Evolutionary conservation across 2,329 filamentous ascomycete genomes (phyloP).

Genomic region (Lecanoromycetidae sp.): DNA sequence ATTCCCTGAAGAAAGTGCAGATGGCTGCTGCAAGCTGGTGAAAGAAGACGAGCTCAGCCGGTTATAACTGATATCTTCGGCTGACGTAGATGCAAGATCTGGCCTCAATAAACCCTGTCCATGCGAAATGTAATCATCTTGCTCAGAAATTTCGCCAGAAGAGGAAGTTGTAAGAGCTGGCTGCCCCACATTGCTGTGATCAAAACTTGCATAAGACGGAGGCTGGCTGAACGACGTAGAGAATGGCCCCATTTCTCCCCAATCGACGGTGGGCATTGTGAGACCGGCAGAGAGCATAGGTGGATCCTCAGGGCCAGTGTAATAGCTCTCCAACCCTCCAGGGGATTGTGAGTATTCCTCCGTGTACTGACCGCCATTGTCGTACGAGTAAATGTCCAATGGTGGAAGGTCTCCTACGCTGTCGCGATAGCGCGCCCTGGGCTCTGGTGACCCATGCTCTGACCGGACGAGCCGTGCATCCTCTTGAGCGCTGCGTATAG

Average conservation of each 20-base stretch:
- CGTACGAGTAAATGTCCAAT: constrained; percentile 25
- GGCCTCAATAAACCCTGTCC: constrained; percentile 8
- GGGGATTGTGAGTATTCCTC: constrained; percentile 25
- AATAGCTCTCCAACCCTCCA: constrained; percentile 26
- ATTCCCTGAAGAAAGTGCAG: constrained; percentile 16
- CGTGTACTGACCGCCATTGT: constrained; percentile 23
- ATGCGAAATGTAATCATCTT: constrained; percentile 29
- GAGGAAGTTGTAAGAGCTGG: constrained; percentile 34
- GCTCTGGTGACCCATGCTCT: constrained; percentile 35
- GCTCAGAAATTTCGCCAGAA: constrained; percentile 38
- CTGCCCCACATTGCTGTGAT: constrained; percentile 30
- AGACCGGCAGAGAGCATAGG: constrained; percentile 29
- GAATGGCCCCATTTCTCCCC: constrained; percentile 34
- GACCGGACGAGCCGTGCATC: constrained; percentile 30
- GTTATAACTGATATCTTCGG: constrained; percentile 8
- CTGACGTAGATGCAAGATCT: constrained; percentile 3
- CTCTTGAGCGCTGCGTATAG: constrained; percentile 24
- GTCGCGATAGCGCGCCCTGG: constrained; percentile 15
- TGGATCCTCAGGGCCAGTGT: constrained; percentile 33
- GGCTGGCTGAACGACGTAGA: constrained; percentile 32
- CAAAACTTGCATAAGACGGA: constrained; percentile 35
- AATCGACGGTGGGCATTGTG: constrained; percentile 34
- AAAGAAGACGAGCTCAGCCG: constrained; percentile 8
- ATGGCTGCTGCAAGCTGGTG: constrained; percentile 15
- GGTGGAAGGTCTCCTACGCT: constrained; percentile 25